Evolutionary conservation across 1,139 yeast genomes (phyloP).

Genomic region (Blastobotrys arbuscula): DNA sequence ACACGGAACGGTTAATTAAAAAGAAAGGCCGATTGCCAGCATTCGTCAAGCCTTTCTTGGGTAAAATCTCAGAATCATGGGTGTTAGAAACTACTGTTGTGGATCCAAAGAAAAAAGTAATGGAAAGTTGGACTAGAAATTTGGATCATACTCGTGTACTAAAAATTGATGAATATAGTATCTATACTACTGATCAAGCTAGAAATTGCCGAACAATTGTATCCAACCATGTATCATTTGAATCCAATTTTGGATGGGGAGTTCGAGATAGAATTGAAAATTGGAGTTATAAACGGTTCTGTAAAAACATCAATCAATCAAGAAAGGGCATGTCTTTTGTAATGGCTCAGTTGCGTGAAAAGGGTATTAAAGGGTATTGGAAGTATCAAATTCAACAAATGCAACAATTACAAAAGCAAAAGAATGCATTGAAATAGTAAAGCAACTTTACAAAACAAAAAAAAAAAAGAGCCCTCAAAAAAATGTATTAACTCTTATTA

Average conservation of each 20-base stretch:
- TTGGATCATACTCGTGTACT: slow-evolving; percentile 79
- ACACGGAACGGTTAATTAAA: slow-evolving; percentile 67
- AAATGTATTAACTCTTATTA: not conserved
- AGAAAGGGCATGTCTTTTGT: slow-evolving; percentile 73
- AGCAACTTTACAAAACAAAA: too few species aligned
- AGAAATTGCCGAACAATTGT: slow-evolving; percentile 19
- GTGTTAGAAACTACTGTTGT: slow-evolving; percentile 75
- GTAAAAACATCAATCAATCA: slow-evolving; percentile 60
- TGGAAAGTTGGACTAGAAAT: slow-evolving; percentile 75
- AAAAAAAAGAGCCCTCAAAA: too few species aligned
- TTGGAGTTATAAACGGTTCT: slow-evolving; percentile 72
- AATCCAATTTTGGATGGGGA: slow-evolving; percentile 62
- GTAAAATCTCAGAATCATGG: slow-evolving; percentile 71
- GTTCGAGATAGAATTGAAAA: slow-evolving; percentile 70
- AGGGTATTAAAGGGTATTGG: slow-evolving; percentile 26
- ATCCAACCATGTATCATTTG: slow-evolving; percentile 53
- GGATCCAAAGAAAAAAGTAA: slow-evolving; percentile 51
- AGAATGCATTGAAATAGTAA: too few species aligned
- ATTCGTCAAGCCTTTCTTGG: slow-evolving; percentile 74
- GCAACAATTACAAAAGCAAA: slow-evolving; percentile 1
- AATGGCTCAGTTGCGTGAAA: slow-evolving; percentile 53
- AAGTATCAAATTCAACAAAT: slow-evolving; percentile 10
- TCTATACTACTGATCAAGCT: slow-evolving; percentile 38
- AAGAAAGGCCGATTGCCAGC: slow-evolving; percentile 78
- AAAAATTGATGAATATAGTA: slow-evolving; percentile 71